Conservation (phyloP, 495 filamentous ascomycete genomes). For the Xylaria longipes region DNA sequence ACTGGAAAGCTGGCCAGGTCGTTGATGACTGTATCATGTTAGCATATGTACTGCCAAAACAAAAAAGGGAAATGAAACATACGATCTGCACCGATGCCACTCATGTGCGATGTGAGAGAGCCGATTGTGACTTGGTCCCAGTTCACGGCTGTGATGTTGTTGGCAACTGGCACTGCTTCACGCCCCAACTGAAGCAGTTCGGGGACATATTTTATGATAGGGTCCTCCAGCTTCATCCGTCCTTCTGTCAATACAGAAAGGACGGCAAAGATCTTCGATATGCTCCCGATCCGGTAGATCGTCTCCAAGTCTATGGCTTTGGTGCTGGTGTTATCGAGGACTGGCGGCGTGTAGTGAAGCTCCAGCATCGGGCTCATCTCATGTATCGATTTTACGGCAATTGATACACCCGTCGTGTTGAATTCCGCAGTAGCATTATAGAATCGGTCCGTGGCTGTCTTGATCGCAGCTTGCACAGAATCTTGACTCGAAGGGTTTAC, state of each 20-base stretch:
- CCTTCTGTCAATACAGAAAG: constrained; percentile 49
- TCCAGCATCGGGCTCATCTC: constrained; percentile 40
- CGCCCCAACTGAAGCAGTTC: constrained; percentile 40
- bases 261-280: constrained; percentile 59
- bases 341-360: constrained; percentile 42
- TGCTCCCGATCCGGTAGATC: constrained; percentile 59
- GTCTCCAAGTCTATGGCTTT: constrained; percentile 49
- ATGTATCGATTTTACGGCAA: constrained; percentile 47
- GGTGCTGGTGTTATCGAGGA: constrained; percentile 36
- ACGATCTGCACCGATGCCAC: constrained; percentile 46
- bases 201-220: constrained; percentile 54
- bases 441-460: constrained; percentile 24
- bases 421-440: constrained; percentile 29
- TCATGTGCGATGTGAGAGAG: constrained; percentile 45
- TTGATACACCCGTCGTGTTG: constrained; percentile 41
- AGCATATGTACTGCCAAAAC: background rate
- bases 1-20: constrained; percentile 38
- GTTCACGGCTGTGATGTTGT: constrained; percentile 38
- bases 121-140: constrained; percentile 50
- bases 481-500: constrained; percentile 29
- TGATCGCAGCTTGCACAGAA: constrained; percentile 29
- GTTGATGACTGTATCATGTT: constrained; percentile 32
- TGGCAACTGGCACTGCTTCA: constrained; percentile 35
- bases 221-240: constrained; percentile 50
- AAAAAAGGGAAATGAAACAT: constrained; percentile 11